Conservation (phyloP, 345 rosid species). For the Trapa incisa region DNA sequence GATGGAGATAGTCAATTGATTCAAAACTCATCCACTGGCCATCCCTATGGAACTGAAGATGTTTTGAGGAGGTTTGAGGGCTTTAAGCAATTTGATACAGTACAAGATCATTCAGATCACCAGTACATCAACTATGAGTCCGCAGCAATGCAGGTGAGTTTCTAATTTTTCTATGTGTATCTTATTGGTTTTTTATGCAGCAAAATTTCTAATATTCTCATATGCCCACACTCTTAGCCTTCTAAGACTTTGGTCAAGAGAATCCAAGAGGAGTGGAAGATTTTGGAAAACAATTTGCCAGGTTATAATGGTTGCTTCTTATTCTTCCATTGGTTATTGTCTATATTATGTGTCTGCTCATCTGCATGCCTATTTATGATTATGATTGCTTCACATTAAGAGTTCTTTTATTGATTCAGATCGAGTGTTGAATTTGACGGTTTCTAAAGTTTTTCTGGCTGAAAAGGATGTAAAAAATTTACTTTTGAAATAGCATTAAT, state of each 20-base stretch:
- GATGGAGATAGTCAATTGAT: slow-evolving; percentile 1
- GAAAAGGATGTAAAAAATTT: neutral
- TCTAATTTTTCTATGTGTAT: neutral
- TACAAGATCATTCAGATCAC: slow-evolving; percentile 63
- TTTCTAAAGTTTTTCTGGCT: neutral
- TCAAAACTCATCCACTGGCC: slow-evolving; percentile 17
- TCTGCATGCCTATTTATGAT: slow-evolving; percentile 1
- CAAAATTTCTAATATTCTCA: neutral
- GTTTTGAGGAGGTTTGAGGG: slow-evolving; percentile 33
- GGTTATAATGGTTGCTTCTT: slow-evolving; percentile 26
- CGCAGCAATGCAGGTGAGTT: slow-evolving; percentile 43
- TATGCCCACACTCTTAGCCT: slow-evolving; percentile 25
- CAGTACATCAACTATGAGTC: slow-evolving; percentile 27
- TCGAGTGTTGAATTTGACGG: neutral
- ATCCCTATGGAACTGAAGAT: slow-evolving; percentile 29
- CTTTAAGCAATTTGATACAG: slow-evolving; percentile 72
- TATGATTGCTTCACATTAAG: neutral
- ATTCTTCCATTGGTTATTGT: slow-evolving; percentile 2
- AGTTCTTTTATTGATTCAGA: no score
- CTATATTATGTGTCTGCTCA: neutral
- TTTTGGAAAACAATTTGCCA: slow-evolving; percentile 77
- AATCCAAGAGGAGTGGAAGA: slow-evolving; percentile 86
- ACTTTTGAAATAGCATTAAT: neutral
- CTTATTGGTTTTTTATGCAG: neutral
- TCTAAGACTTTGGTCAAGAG: slow-evolving; percentile 55